Evolutionary conservation across 306 rosid genomes (phyloP), one percentile per base, ranked within the genome.

Genomic region (Glycine soja): DNA sequence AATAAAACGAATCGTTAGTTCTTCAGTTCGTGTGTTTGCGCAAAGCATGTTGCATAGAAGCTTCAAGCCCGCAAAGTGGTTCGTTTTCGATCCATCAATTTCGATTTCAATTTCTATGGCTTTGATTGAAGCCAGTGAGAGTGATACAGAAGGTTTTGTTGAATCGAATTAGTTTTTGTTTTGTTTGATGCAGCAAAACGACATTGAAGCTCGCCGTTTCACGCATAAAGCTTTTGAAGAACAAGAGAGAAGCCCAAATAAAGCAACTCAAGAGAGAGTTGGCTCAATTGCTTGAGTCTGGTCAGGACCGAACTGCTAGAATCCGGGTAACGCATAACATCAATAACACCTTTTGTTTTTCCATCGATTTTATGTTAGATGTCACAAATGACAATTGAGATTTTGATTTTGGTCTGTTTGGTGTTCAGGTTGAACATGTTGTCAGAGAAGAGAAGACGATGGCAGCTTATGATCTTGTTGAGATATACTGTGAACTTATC

Each of bases 401-500:
- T 56, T 64, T n/a, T 82, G 53, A 73, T 74, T 63, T 63, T 67
- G 15, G 18, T 9, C 13, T 24, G 47, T 80, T 51, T n/a, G 70
- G 8, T 75, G 10, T 82, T 88, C 86, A 95, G 98, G 97, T 95
- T 85, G 99, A 95, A 85, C 99, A 95, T 89, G 93, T 95, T 68
- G 81, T 88, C 70, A 89, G 98, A 83, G 99, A 95, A 84, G 99
- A 95, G 90, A 95, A 93, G 91, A 86, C 89, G 9, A 80, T 82
- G 86, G 91, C 93, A n/a, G 98, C 98, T 3, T 95, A 90, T 59
- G 95, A 95, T 67, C 97, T 95, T 80, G 59, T 95, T 42, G 94
- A 93, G 82, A 87, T 93, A 89, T 95, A 91, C 82, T 95, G 99
- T 53, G 99, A 95, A 84, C 94, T 93, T 50, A 89, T 92, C n/a